Conservation (phyloP, 805 yeast species). For the Lachancea thermotolerans region DNA sequence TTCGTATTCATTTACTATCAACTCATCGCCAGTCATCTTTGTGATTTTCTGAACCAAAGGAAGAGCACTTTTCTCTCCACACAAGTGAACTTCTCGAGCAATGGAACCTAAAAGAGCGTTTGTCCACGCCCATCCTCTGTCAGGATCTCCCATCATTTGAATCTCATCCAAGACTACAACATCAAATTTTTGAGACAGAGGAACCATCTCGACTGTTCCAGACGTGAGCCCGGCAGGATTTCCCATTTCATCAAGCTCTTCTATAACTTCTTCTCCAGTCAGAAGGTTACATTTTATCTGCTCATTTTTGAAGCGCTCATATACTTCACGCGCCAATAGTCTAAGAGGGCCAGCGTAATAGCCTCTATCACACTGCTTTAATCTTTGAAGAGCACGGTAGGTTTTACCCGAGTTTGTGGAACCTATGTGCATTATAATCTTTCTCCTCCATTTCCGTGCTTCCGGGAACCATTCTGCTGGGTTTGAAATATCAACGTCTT, state of each 20-base stretch:
- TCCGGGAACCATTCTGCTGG: conserved; percentile 81
- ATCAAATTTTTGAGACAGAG: conserved; percentile 61
- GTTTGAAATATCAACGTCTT: conserved; percentile 40
- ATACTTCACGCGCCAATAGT: conserved; percentile 83
- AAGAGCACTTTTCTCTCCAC: conserved; percentile 90
- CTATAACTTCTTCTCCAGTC: conserved; percentile 93
- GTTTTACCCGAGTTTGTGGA: conserved; percentile 98
- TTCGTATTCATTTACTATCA: conserved; percentile 62
- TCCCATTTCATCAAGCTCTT: conserved; percentile 62
- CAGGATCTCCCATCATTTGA: conserved; percentile 80
- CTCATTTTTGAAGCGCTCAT: conserved; percentile 65
- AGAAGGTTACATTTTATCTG: conserved; percentile 71
- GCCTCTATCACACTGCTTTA: conserved; percentile 64
- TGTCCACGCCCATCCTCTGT: conserved; percentile 93
- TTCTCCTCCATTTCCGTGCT: conserved; percentile 73
- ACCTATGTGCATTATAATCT: conserved; percentile 88
- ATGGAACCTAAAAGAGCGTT: conserved; percentile 79
- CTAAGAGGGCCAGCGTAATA: conserved; percentile 94
- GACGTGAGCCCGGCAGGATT: conserved; percentile 68
- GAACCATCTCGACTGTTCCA: conserved; percentile 92
- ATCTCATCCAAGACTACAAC: conserved; percentile 92
- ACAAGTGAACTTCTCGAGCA: conserved; percentile 80
- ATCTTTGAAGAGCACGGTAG: conserved; percentile 64
- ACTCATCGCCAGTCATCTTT: conserved; percentile 68
- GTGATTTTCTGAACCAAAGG: conserved; percentile 55